Base-by-base conservation (phyloP, 1,284 basidiomycete genomes). In the Wolfiporia cocos region DNA sequence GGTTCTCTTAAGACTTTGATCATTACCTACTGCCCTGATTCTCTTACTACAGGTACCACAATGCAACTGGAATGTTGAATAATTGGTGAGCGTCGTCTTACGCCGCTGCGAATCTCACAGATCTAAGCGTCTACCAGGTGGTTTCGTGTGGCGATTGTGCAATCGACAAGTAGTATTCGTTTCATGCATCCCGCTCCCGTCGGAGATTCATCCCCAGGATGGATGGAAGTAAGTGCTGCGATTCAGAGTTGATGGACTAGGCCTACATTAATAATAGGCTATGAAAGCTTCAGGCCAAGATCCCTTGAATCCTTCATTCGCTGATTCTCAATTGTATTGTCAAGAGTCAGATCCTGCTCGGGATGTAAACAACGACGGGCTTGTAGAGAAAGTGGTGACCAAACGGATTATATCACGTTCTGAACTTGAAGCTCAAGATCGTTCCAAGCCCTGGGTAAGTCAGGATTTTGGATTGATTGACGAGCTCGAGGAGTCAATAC, bases 171-270 rank as follows among this genome's bases (percentile, higher is more conserved):
- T 3, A 57, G 65, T 1, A 36, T 83, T 11, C 60, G 57, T 3
- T 82, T 83, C 53, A 79, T 83, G 55, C 81, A 84, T 51, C 81
- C 81, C 1, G 76, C 81, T 1, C 57, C 73, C 42, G 73, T 70
- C 1, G 78, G 76, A 3, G 64, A 58, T 10, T 60, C 64, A 19
- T 49, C 68, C n/a, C 74, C 72, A 6, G 80, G 80, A 2, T 83
- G 80, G 80, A 83, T 83, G 80, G 64, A 74, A 53, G 66, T 65
- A 44, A 12, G 39, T 37, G 3, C 15, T 10, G 9, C 18, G 23
- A 28, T 11, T 12, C 26, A 3, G 29, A 20, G 19, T n/a, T 18
- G n/a, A n/a, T n/a, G n/a, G n/a, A n/a, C n/a, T n/a, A n/a, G n/a
- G n/a, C n/a, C n/a, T n/a, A n/a, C n/a, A n/a, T n/a, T n/a, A n/a